Evolutionary conservation across 2,329 filamentous ascomycete genomes (phyloP).

Genomic region (Claviceps lovelessii): DNA sequence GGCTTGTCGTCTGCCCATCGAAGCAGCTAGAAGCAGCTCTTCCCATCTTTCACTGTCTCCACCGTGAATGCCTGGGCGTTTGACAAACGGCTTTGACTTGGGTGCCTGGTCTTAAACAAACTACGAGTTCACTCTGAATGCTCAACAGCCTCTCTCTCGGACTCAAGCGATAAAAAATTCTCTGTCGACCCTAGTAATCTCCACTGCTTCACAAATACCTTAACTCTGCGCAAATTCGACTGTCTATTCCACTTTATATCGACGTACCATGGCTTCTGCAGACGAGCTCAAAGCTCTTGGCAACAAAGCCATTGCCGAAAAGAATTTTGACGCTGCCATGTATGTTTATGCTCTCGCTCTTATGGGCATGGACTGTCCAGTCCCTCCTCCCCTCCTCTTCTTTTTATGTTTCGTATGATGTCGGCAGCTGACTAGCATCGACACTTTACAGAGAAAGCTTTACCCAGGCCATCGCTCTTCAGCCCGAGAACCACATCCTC

Average conservation of each 20-base stretch:
- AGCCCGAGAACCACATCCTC: constrained; percentile 85
- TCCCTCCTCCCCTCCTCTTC: background rate
- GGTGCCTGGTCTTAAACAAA: background rate
- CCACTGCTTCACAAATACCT: background rate
- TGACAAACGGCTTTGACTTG: background rate
- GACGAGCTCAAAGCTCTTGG: constrained; percentile 89
- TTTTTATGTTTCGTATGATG: background rate
- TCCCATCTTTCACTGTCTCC: constrained; percentile 13
- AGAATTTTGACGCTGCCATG: constrained; percentile 94
- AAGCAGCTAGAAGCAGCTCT: constrained; percentile 28
- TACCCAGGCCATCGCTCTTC: constrained; percentile 77
- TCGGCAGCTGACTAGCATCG: background rate
- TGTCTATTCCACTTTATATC: constrained; percentile 4
- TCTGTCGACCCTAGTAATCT: too few relatives aligned
- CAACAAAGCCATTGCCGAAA: constrained; percentile 96
- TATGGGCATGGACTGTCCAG: background rate
- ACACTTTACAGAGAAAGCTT: constrained; percentile 62
- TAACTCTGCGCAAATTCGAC: background rate
- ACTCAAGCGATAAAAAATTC: background rate
- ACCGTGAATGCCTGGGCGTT: constrained; percentile 8
- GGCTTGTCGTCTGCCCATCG: constrained; percentile 19
- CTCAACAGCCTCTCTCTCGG: background rate
- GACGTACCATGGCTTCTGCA: constrained; percentile 38
- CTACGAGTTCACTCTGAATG: background rate
- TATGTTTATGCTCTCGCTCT: constrained; percentile 35